Evolutionary conservation across 2,329 filamentous ascomycete species (phyloP), one percentile per base, ranked within the genome.

Genomic region (Chaetomium sp.): DNA sequence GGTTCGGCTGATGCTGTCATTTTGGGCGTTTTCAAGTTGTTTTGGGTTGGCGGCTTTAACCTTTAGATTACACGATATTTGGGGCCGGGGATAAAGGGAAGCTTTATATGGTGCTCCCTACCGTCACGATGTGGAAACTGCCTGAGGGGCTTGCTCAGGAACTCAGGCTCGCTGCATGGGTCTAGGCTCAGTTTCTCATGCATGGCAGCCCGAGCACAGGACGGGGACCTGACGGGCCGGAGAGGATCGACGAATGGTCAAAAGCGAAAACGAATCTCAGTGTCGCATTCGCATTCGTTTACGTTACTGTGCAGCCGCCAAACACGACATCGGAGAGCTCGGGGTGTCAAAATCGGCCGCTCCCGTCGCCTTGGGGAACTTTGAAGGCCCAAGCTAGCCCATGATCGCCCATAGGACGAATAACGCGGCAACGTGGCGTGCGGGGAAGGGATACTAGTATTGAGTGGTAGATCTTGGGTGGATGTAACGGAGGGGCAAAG

Each of bases 1-100:
- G 27, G 25, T 33, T 64, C 45, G 3, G 60, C 55, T 42, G 60
- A 25, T 16, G 38, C 51, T 16, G 57, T 10, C 50, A 60, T 65
- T 13, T 25, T 57, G 53, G 19, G 29, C 13, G 57, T 6, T 6
- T 29, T 29, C 6, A 6, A 6, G 4, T 2, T 9, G 29, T 16
- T 27, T 19, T 1, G 33, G 54, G 23, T 38, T 7, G 5, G 33
- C 3, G 12, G n/a, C 42, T 12, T 7, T 10, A 21, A 13, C 4
- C 7, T 56, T 38, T n/a, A n/a, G n/a, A 29, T 33, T 38, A 16
- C 33, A 38, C 38, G 16, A 42, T n/a, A n/a, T 10, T 9, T 9
- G 10, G 33, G 19, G 33, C 12, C 12, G 33, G 33, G 33, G 4
- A 16, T 16, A 10, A 55, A n/a, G 10, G 9, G 13, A 4, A 4